Evolutionary conservation across 2,329 filamentous ascomycete species (phyloP).

Genomic region (Sclerotinia minor): DNA sequence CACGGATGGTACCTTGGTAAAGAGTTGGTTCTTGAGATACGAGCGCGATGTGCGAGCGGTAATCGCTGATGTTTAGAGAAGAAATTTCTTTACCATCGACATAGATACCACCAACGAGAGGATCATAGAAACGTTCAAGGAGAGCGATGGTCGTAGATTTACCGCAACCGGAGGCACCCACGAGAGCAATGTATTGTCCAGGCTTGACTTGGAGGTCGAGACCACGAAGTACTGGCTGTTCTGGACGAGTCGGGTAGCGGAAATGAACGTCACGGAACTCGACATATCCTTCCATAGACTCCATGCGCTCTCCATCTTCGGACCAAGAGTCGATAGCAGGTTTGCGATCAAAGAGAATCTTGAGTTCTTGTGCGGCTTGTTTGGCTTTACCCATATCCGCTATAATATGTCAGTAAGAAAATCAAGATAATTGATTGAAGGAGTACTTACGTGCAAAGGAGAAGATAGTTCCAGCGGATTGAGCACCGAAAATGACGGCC

Average conservation of each 20-base stretch:
- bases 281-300: conserved; percentile 70
- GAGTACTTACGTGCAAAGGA: conserved; percentile 64
- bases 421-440: not conserved
- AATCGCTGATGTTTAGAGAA: conserved; percentile 78
- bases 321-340: conserved; percentile 85
- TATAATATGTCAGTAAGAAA: conserved; percentile 30
- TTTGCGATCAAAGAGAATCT: conserved; percentile 78
- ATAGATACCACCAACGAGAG: conserved; percentile 74
- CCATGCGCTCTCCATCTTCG: conserved; percentile 61
- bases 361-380: conserved; percentile 76
- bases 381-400: conserved; percentile 91
- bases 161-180: conserved; percentile 91
- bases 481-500: conserved; percentile 84
- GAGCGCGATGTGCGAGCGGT: conserved; percentile 79
- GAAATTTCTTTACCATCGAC: conserved; percentile 84
- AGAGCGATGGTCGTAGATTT: conserved; percentile 93
- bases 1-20: conserved; percentile 87
- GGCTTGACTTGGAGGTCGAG: conserved; percentile 72
- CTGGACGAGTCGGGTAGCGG: conserved; percentile 85
- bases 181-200: conserved; percentile 83
- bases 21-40: conserved; percentile 94
- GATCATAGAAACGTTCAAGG: conserved; percentile 93
- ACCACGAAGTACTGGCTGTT: conserved; percentile 88
- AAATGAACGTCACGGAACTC: conserved; percentile 95
- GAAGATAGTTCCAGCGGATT: conserved; percentile 87